Evolutionary conservation across 1,284 basidiomycete species (phyloP), one percentile per base, ranked within the genome.

Genomic region (Fomitopsis schrenkii): DNA sequence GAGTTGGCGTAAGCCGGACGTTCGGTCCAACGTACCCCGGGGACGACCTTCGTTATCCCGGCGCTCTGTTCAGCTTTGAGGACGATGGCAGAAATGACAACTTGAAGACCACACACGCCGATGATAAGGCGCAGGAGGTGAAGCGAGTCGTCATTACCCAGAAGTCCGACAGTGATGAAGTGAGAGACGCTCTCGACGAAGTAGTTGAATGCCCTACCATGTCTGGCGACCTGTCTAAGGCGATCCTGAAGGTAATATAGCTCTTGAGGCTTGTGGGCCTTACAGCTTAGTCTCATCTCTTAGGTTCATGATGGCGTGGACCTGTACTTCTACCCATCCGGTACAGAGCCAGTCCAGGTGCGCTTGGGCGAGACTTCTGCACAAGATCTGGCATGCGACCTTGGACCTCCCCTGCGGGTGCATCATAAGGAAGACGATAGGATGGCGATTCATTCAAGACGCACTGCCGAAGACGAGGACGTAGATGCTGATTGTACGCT

Each of bases 391-490:
- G 82, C 80, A 2, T 79, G 90, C 40, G 91, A 93, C 66, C 77
- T 96, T 7, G 94, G 94, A 2, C 80, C 90, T 12, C 93, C 94
- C 7, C 75, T 87, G n/a, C 81, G 88, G 45, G 79, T 87, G 59
- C 88, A 91, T 72, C 92, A 92, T 76, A 94, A 94, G 71, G 92
- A 95, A 64, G 94, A 95, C 68, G 88, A 94, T 66, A 79, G 94
- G 61, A 90, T 96, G 86, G 83, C 83, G 17, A 93, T 93, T 44
- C 91, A 93, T 66, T 81, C 87, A 1, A 82, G 80, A 4, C 76
- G 68, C 36, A 75, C 71, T 17, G 67, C 74, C 14, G 68, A 74
- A 2, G 80, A 81, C 41, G 72, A 74, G 22, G 79, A 80, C 38
- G 73, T 74, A 30, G 73, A 74, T 42, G 66, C 66, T 7, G 71